phyloP scores from a whole-genome alignment of 257 asterid species.

The Solanum tarijense region DNA sequence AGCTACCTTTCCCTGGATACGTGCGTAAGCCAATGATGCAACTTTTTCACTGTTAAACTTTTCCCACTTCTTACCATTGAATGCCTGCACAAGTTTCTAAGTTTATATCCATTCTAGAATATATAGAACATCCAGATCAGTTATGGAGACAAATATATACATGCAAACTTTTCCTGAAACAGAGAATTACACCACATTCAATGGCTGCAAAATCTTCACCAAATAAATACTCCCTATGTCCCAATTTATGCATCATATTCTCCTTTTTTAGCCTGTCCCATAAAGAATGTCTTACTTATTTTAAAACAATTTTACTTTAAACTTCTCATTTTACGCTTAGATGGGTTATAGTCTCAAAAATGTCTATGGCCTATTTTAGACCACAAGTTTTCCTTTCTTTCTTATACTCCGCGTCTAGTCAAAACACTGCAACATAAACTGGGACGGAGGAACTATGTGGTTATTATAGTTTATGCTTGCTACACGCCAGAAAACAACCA shows the following conservation, averaged over 20 bases:
- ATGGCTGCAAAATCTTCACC: neutral
- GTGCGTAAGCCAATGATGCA: slow-evolving; percentile 86
- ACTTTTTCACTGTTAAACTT: slow-evolving; percentile 94
- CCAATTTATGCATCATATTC: neutral
- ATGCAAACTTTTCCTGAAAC: neutral
- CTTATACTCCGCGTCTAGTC: neutral
- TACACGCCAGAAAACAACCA: neutral
- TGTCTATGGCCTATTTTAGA: neutral
- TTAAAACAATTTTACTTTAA: neutral
- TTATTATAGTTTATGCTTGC: neutral
- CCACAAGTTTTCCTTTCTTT: neutral
- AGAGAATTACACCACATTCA: neutral
- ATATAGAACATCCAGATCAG: neutral
- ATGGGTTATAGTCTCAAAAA: neutral
- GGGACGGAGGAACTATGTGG: neutral
- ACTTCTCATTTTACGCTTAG: neutral
- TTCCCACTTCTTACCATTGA: slow-evolving; percentile 97
- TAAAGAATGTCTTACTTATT: neutral
- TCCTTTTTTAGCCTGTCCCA: neutral
- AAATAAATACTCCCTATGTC: neutral
- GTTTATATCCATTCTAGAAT: neutral
- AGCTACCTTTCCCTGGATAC: slow-evolving; percentile 86
- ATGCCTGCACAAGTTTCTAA: slow-evolving; percentile 33
- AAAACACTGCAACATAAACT: neutral
- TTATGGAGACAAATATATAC: neutral